These are phyloP conservation scores for Globisporangium cederbergense DNA, from an alignment of 352 stramenopile genomes.

Conservation along the genomic window DNA sequence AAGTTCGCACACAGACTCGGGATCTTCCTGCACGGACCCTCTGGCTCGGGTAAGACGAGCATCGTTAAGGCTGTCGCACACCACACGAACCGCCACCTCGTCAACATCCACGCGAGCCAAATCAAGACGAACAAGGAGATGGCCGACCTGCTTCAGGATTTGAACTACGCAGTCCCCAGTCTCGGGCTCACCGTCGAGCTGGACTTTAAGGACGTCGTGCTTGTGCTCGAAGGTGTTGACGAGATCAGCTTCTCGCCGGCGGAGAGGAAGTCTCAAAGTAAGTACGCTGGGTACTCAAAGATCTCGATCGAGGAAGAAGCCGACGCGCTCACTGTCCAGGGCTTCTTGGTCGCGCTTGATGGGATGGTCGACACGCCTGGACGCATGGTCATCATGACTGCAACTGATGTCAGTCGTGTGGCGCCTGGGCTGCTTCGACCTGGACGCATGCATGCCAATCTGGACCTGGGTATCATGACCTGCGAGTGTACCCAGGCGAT, in stretches of 20 bases:
- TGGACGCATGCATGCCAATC: conserved; percentile 7
- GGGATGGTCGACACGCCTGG: conserved; percentile 12
- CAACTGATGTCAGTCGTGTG: neutral
- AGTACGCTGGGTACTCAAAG: neutral
- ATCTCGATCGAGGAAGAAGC: neutral
- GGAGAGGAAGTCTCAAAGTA: neutral
- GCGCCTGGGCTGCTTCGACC: conserved; percentile 8
- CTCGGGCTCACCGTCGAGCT: conserved; percentile 40
- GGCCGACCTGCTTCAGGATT: conserved; percentile 45
- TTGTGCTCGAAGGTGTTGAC: conserved; percentile 69
- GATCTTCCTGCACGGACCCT: conserved; percentile 67
- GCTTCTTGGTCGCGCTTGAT: conserved; percentile 8
- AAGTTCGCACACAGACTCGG: conserved; percentile 67
- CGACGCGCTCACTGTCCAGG: conserved; percentile 5
- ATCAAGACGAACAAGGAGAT: conserved; percentile 54
- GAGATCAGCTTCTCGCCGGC: conserved; percentile 5
- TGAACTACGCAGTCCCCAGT: conserved; percentile 31
- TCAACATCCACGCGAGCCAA: conserved; percentile 29
- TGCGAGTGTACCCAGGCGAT: conserved; percentile 7
- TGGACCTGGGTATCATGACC: conserved; percentile 3
- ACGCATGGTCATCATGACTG: conserved; percentile 14
- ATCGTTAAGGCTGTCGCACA: conserved; percentile 66
- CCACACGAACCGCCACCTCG: conserved; percentile 42
- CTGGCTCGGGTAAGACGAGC: conserved; percentile 73
- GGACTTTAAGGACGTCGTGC: conserved; percentile 60